Evolutionary conservation across 805 yeast genomes (phyloP).

Genomic region (Brettanomyces custersianus): DNA sequence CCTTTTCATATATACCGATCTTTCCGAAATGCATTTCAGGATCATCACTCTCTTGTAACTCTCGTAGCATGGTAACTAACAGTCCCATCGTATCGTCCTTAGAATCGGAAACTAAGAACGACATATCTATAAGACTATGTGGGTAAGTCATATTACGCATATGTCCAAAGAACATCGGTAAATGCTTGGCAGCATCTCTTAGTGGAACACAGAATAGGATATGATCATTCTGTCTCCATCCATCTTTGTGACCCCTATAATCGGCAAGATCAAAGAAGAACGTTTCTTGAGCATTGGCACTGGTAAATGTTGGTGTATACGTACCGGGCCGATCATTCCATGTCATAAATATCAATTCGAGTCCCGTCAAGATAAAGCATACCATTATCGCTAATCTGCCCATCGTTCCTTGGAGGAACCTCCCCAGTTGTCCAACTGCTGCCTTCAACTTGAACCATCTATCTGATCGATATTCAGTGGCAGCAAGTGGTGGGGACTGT

Average conservation of each 20-base stretch:
- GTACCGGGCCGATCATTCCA: not conserved
- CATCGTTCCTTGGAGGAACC: no score
- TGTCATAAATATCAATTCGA: no score
- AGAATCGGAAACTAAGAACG: slow-evolving; percentile 86
- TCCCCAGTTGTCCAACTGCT: no score
- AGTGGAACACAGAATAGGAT: slow-evolving; percentile 50
- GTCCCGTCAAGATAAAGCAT: no score
- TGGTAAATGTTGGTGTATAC: slow-evolving; percentile 12
- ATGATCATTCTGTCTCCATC: slow-evolving; percentile 46
- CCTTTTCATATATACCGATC: slow-evolving; percentile 82
- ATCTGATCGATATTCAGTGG: no score
- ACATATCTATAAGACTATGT: slow-evolving; percentile 45
- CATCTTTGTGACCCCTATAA: slow-evolving; percentile 35
- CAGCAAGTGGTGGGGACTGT: no score
- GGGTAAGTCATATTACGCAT: slow-evolving; percentile 51
- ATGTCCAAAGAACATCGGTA: slow-evolving; percentile 54
- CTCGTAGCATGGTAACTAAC: slow-evolving; percentile 46
- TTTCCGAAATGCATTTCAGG: slow-evolving; percentile 62
- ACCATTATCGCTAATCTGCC: no score
- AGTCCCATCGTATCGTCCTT: slow-evolving; percentile 78
- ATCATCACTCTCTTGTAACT: slow-evolving; percentile 60
- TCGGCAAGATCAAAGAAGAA: slow-evolving; percentile 32
- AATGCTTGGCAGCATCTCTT: slow-evolving; percentile 51
- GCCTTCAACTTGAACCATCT: no score
- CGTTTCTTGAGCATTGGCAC: slow-evolving; percentile 9